Base-by-base conservation (phyloP, 768 basidiomycete species). In the Amanita pseudoporphyria region DNA sequence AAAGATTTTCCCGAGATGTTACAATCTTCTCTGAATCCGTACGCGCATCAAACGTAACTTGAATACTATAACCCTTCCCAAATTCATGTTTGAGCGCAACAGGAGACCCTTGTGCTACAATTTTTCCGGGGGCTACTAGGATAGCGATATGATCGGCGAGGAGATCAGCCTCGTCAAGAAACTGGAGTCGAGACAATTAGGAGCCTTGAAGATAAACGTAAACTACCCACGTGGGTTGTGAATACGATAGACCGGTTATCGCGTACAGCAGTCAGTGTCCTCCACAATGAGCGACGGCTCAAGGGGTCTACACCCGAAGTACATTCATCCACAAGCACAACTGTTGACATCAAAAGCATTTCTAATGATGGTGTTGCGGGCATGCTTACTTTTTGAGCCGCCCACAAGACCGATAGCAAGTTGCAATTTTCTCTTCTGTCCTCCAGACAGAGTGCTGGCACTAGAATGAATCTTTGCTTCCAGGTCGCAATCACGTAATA, bases 301-400 rank as follows among this genome's bases (percentile, higher is more conserved):
- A 91, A 64, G 2, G 87, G 87, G 60, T 91, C 87, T 9, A 91
- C 82, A 2, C 87, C 87, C 19, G 84, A 87, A 1, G 86, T 88
- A 58, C 82, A 83, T 61, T 82, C 79, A 55, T 81, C 79, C 9
- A 80, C 76, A n/a, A 79, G 67, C 28, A 79, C 68, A 51, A 81
- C 72, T 76, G 38, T 14, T 2, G 50, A 26, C 36, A 42, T 24
- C 51, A 47, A 21, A 54, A 18, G n/a, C 13, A 32, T 14, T 38
- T 52, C 44, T 46, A 6, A 35, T 21, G 3, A 45, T 36, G 54
- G 48, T 47, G 28, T 19, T 37, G 43, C 14, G 21, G 33, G 12
- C 33, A 1, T 5, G 67, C 77, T 46, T 55, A 83, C 81, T 78
- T 58, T 77, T 79, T 0, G 85, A 87, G 1, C 86, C 85, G 4